phyloP scores from a whole-genome alignment of 2,329 filamentous ascomycete species.

The Colletotrichum truncatum region DNA sequence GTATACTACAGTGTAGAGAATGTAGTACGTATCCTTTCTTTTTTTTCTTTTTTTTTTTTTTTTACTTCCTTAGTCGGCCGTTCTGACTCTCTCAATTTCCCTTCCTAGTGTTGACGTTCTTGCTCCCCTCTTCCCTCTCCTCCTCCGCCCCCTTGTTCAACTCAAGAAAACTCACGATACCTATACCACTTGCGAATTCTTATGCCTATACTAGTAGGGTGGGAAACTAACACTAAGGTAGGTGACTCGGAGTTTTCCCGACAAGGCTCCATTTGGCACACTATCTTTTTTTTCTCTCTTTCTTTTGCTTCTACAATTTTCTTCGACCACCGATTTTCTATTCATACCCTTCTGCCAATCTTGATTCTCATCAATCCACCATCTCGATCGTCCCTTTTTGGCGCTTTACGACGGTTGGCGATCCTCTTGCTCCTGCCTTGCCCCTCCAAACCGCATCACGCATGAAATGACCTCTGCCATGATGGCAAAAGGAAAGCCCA shows the following conservation, averaged over 20 bases:
- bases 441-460: not conserved
- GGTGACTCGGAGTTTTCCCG: conserved; percentile 18
- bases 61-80: not conserved
- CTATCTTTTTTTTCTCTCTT: not conserved
- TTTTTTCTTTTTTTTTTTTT: not conserved
- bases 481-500: conserved; percentile 4
- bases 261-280: not conserved
- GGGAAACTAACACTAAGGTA: not conserved
- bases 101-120: not conserved
- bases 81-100: not conserved
- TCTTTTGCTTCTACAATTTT: not conserved
- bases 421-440: not conserved
- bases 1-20: too few relatives aligned
- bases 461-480: conserved; percentile 11
- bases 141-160: not conserved
- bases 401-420: conserved; percentile 1
- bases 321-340: not conserved
- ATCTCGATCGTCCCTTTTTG: not conserved
- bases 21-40: not conserved
- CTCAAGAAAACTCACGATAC: conserved; percentile 10
- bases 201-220: not conserved
- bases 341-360: not conserved
- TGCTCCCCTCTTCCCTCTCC: not conserved
- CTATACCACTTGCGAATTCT: not conserved
- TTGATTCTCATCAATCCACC: not conserved